Evolutionary conservation across 106 monocot genomes (phyloP).

Genomic region (Ottelia alismoides): DNA sequence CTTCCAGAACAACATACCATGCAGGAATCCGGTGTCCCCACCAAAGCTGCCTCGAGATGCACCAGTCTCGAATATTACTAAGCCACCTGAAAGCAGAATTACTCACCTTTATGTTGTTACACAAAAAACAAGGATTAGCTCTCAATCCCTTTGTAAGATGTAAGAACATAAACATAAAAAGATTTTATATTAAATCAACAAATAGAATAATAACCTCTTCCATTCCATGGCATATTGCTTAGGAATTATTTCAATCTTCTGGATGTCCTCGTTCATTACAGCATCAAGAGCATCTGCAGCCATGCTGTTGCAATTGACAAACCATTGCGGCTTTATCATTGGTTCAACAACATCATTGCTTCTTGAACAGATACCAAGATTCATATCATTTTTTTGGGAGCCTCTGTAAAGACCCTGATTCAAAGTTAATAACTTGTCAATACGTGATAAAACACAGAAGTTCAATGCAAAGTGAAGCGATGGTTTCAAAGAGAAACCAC

Average conservation of each 20-base stretch:
- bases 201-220: conserved; percentile 48
- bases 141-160: too few relatives aligned
- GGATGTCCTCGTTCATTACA: conserved; percentile 38
- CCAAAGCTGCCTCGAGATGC: conserved; percentile 98
- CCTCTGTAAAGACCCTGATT: conserved; percentile 68
- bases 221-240: conserved; percentile 80
- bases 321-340: conserved; percentile 97
- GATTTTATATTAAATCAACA: background rate
- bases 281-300: conserved; percentile 79
- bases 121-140: too few relatives aligned
- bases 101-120: too few relatives aligned
- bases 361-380: conserved; percentile 88
- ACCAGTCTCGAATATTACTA: conserved; percentile 94
- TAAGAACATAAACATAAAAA: background rate
- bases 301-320: conserved; percentile 77
- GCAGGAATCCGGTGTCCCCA: conserved; percentile 98
- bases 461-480: too few relatives aligned
- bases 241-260: conserved; percentile 90
- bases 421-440: background rate
- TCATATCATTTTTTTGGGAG: conserved; percentile 83
- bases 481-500: too few relatives aligned
- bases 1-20: conserved; percentile 82
- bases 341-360: conserved; percentile 92
- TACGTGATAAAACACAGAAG: too few relatives aligned
- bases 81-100: conserved; percentile 51